Evolutionary conservation across 192 early-diverging fungal species (phyloP), one percentile per base, ranked within the genome.

Genomic region (Gryganskiella cystojenkinii): DNA sequence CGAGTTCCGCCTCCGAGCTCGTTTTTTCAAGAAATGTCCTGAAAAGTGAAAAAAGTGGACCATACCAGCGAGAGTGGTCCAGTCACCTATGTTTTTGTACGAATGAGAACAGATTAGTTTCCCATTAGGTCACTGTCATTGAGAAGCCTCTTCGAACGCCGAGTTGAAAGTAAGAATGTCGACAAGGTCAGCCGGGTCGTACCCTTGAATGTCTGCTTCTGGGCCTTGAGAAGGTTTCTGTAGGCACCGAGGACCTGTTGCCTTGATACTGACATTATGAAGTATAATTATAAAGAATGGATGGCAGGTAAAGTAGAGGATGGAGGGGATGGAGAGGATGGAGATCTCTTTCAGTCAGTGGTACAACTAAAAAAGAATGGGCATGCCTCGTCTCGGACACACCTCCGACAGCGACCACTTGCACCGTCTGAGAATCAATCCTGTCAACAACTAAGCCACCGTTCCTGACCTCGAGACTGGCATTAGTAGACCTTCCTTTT

Each of bases 161-260:
- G 37, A 13, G 22, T 8, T 3, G 9, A 37, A 10, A 2, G 22
- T n/a, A 34, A 34, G 14, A 30, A 46, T 19, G 17, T 22, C 44
- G 35, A 43, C 52, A 61, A 31, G 30, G 6, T 3, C n/a, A 40
- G n/a, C n/a, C 4, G 4, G 4, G 37, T 50, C 24, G 4, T 67
- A 71, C 80, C 80, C 55, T 64, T 68, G 66, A 81, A 81, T 4
- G 80, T 74, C 62, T 78, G 63, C 43, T 56, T 68, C 50, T 81
- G 71, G 20, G 61, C 72, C 57, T 71, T 74, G 49, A 81, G 52
- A 22, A 81, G 72, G 50, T 71, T 74, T 30, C 74, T 73, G 72
- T 69, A 81, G n/a, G 80, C 80, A 11, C 64, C 59, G 65, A 81
- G 73, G n/a, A 71, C 73, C 43, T 68, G 70, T 3, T 59, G 65